Percentiles rank a stretch among this genome's conserved stretches.
Evolutionary conservation across 768 basidiomycete genomes (phyloP).

Genomic region (Hypholoma fasciculare): DNA sequence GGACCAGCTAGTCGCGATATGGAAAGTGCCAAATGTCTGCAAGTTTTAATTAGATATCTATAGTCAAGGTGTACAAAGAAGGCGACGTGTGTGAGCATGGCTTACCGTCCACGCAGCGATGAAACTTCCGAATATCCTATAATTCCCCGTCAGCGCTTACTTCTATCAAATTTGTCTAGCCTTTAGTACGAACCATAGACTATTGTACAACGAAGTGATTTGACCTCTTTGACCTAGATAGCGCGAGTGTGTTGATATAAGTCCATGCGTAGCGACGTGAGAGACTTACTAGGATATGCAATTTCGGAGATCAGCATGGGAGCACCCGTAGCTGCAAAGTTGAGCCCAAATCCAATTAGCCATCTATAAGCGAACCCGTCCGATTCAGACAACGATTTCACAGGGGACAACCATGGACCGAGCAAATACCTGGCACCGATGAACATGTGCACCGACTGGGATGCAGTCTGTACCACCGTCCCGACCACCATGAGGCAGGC

Average conservation of each 20-base stretch:
- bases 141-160: background rate
- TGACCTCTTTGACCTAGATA: conserved; percentile 17
- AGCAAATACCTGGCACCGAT: conserved; percentile 45
- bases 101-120: conserved; percentile 64
- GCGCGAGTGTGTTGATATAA: too few species aligned
- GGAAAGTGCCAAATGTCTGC: conserved; percentile 64
- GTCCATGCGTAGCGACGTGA: background rate
- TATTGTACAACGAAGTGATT: conserved; percentile 23
- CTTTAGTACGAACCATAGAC: conserved; percentile 17
- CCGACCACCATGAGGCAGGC: conserved; percentile 51
- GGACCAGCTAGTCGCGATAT: conserved; percentile 55
- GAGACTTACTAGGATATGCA: conserved; percentile 18
- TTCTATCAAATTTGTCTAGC: background rate
- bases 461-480: conserved; percentile 50
- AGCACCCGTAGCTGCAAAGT: conserved; percentile 18
- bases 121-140: conserved; percentile 19
- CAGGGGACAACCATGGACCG: background rate
- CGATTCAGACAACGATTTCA: background rate
- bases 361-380: conserved; percentile 3
- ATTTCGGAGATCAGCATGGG: conserved; percentile 23
- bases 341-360: conserved; percentile 23
- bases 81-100: background rate
- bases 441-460: conserved; percentile 54
- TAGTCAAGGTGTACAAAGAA: background rate
- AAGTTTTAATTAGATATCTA: background rate